Evolutionary conservation across 805 yeast species (phyloP), one percentile per base, ranked within the genome.

Genomic region (Cyberlindnera mrakii): DNA sequence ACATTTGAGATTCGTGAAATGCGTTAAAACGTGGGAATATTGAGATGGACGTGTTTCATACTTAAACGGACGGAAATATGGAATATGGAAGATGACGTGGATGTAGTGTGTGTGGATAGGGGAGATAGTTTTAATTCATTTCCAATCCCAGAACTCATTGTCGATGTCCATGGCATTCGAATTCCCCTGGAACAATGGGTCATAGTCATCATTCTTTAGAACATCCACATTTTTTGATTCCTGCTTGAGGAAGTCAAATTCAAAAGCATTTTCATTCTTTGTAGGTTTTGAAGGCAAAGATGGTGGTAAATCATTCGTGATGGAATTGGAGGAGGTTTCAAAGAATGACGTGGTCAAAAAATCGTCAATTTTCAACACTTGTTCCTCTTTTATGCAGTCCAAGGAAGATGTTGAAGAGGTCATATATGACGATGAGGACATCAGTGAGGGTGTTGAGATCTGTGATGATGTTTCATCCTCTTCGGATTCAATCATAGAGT

Each of bases 401-500:
- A 57, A 33, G 4, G 55, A 50, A 7, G 51, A 45, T 4, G 53
- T 42, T 6, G 51, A 42, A 6, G 41, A 30, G 11, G 52, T 36
- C 27, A 53, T 23, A 15, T 52, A 45, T 1, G 58, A 52, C 3
- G 47, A 34, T 6, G 45, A 48, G 1, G 58, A 54, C 13, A 49
- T 37, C 19, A 53, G 23, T 1, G 60, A 56, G 2, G 61, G 59
- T 5, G 59, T 50, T 2, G 61, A 57, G 15, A 52, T 49, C 33
- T 50, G 53, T 1, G 61, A 57, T 8, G 46, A 37, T 4, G 39
- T 42, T 9, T 57, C 60, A 29, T 57, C 60, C 23, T 53, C 57
- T 34, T 53, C 58, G 36, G 50, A 44, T 11, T 47, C 45, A 10
- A 46, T 39, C 32, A 40, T 36, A 40, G 50, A 53, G 19, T 52